Percentiles rank a stretch among this genome's conserved stretches.
phyloP scores from a whole-genome alignment of 257 asterid genomes.

The Craterostigma plantagineum region DNA sequence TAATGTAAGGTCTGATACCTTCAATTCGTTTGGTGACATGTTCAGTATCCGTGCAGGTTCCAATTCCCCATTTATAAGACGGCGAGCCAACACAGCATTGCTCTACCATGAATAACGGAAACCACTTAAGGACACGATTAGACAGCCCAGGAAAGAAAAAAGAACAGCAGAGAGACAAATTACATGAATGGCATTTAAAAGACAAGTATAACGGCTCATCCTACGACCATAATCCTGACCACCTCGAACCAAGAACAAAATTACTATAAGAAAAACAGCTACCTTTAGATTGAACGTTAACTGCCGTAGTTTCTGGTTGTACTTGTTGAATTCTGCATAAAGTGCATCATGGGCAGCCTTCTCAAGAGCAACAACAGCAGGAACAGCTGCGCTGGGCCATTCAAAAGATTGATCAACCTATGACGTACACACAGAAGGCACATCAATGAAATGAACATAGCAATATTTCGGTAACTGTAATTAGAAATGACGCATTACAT shows the following conservation, averaged over 20 bases:
- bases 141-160: slow-evolving; percentile 8
- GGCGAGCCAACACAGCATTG: slow-evolving; percentile 35
- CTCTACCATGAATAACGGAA: slow-evolving; percentile 19
- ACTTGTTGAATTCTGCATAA: slow-evolving; percentile 1
- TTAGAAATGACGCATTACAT: background rate
- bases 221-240: too few species aligned
- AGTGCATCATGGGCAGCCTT: slow-evolving; percentile 3
- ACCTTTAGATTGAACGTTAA: slow-evolving; percentile 62
- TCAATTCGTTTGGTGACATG: slow-evolving; percentile 60
- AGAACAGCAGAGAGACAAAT: background rate
- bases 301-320: slow-evolving; percentile 53
- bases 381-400: slow-evolving; percentile 2
- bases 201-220: background rate
- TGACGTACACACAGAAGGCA: background rate
- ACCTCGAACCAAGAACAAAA: too few species aligned
- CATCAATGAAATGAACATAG: background rate
- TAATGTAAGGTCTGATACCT: slow-evolving; percentile 24
- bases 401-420: background rate
- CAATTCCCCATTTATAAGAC: slow-evolving; percentile 66
- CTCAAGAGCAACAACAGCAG: slow-evolving; percentile 2
- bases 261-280: background rate
- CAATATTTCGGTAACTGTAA: background rate
- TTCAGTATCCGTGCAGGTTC: slow-evolving; percentile 46
- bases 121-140: background rate
- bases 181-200: background rate